Evolutionary conservation across 345 rosid species (phyloP).

Genomic region (Nephelium lappaceum): DNA sequence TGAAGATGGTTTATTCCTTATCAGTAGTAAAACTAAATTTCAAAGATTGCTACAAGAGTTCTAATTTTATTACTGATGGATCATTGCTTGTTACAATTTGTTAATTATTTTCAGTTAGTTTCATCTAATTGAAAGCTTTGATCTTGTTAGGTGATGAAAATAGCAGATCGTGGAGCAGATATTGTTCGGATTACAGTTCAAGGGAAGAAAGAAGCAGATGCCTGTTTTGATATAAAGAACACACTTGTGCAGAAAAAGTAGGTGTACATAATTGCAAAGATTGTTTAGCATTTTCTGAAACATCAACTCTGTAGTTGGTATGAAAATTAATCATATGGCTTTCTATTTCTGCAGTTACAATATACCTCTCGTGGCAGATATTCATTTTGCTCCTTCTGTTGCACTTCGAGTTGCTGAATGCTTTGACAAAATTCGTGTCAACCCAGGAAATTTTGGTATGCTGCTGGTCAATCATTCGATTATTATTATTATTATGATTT

Average conservation of each 20-base stretch:
- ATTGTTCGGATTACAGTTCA: conserved; percentile 96
- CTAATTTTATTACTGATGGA: neutral
- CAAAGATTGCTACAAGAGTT: neutral
- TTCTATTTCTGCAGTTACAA: conserved; percentile 67
- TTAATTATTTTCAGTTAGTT: neutral
- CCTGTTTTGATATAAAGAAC: conserved; percentile 93
- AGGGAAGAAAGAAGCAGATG: conserved; percentile 98
- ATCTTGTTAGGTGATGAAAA: conserved; percentile 78
- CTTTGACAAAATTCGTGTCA: conserved; percentile 97
- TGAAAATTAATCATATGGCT: conserved; percentile 16
- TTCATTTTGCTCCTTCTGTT: conserved; percentile 93
- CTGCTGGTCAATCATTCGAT: conserved; percentile 7
- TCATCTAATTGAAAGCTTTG: conserved; percentile 9
- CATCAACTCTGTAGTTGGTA: neutral
- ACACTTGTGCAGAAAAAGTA: conserved; percentile 92
- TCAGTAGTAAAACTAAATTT: neutral
- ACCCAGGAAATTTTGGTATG: conserved; percentile 97
- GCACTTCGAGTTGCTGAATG: conserved; percentile 94
- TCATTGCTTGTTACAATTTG: neutral
- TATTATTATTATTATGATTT: conserved; percentile 6
- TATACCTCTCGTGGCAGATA: conserved; percentile 96
- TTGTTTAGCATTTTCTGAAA: conserved; percentile 16
- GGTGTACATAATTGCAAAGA: conserved; percentile 12
- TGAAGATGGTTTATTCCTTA: neutral
- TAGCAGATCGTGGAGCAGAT: conserved; percentile 92